phyloP scores from a whole-genome alignment of 140 eudicot genomes.

The Erigeron philadelphicus region DNA sequence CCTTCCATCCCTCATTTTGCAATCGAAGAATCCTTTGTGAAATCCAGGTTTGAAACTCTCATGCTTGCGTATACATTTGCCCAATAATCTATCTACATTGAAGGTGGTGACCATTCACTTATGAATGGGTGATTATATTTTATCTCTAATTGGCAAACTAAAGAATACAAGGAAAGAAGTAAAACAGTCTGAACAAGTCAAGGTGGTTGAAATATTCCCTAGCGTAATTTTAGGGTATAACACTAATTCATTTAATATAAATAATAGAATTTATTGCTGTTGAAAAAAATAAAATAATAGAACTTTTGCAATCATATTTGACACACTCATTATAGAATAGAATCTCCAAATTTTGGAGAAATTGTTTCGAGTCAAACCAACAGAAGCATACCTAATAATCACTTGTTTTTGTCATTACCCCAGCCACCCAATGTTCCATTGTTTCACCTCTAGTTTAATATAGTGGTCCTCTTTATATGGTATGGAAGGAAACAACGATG shows the following conservation, averaged over 20 bases:
- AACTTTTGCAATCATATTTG: not conserved
- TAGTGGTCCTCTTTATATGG: not conserved
- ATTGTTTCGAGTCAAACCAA: not conserved
- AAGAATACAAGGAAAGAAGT: too few species aligned
- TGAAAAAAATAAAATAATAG: too few species aligned
- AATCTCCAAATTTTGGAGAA: not conserved
- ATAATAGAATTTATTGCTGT: too few species aligned
- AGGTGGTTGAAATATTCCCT: too few species aligned
- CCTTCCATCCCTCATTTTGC: constrained; percentile 76
- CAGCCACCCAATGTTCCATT: not conserved
- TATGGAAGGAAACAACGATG: not conserved
- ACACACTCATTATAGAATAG: not conserved
- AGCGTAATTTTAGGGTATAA: too few species aligned
- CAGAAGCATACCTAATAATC: not conserved
- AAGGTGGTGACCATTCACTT: constrained; percentile 4
- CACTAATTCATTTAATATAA: too few species aligned
- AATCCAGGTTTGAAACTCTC: constrained; percentile 51
- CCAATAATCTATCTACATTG: not conserved
- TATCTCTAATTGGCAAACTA: not conserved
- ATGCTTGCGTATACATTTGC: constrained; percentile 5
- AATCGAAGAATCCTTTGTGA: constrained; percentile 57
- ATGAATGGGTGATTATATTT: not conserved
- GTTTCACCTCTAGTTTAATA: not conserved
- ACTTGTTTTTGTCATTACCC: not conserved
- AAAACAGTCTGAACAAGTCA: too few species aligned